Percentiles rank a stretch among this genome's conserved stretches.
These are phyloP conservation scores for Coemansia umbellata DNA, from an alignment of 192 early-diverging fungal species.

Conservation along the genomic window DNA sequence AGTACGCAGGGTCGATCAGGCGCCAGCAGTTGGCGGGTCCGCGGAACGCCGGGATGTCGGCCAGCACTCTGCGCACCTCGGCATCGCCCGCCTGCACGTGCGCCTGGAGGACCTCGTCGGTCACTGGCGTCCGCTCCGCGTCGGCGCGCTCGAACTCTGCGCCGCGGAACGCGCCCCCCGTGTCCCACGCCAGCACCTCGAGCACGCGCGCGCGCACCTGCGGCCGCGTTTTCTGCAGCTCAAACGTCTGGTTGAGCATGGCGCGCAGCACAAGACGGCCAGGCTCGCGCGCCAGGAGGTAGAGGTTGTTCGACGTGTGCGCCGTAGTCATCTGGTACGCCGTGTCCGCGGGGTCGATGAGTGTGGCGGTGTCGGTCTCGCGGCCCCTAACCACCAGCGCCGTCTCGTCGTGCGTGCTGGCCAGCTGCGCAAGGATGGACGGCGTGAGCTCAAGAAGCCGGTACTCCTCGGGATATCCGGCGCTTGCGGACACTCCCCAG, in stretches of 20 bases:
- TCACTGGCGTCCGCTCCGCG: background rate
- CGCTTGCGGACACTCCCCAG: slow-evolving; percentile 25
- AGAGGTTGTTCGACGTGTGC: slow-evolving; percentile 48
- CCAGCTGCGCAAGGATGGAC: slow-evolving; percentile 34
- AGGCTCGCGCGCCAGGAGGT: slow-evolving; percentile 18
- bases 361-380: slow-evolving; percentile 24
- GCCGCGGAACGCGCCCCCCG: slow-evolving; percentile 37
- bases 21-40: slow-evolving; percentile 26
- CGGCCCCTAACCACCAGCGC: slow-evolving; percentile 35
- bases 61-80: slow-evolving; percentile 22
- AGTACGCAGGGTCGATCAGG: slow-evolving; percentile 26
- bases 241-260: slow-evolving; percentile 42
- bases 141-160: slow-evolving; percentile 26
- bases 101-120: slow-evolving; percentile 9
- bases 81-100: slow-evolving; percentile 30
- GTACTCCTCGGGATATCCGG: slow-evolving; percentile 41
- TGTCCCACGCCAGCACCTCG: slow-evolving; percentile 38
- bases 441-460: slow-evolving; percentile 39
- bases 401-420: background rate
- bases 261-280: slow-evolving; percentile 20
- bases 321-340: slow-evolving; percentile 37
- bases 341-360: slow-evolving; percentile 21
- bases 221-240: slow-evolving; percentile 33
- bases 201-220: slow-evolving; percentile 28
- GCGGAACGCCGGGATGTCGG: slow-evolving; percentile 37